Conservation (phyloP, 257 asterid species). For the Henckelia pumila region DNA sequence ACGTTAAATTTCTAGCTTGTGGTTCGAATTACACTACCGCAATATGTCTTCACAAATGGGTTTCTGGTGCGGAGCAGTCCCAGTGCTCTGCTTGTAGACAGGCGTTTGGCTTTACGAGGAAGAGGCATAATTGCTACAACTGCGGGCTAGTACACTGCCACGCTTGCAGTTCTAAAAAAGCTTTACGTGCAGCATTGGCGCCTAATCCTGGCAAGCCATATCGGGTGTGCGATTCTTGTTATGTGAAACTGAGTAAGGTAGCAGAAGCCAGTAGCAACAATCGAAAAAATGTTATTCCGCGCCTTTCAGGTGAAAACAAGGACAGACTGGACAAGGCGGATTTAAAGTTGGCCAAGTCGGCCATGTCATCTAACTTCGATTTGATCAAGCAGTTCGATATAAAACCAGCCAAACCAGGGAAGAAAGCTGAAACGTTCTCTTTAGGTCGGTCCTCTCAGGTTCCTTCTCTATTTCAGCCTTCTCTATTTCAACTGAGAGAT, state of each 20-base stretch:
- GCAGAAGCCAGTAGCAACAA: conserved; percentile 64
- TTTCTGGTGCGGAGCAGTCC: conserved; percentile 90
- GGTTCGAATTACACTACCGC: conserved; percentile 88
- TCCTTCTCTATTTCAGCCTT: too few species aligned
- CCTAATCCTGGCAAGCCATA: conserved; percentile 87
- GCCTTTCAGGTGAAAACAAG: conserved; percentile 87
- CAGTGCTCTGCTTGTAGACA: conserved; percentile 93
- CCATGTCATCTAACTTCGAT: conserved; percentile 63
- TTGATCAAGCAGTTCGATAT: conserved; percentile 76
- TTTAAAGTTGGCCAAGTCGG: conserved; percentile 62
- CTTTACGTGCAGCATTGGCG: conserved; percentile 81
- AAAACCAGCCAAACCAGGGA: conserved; percentile 90
- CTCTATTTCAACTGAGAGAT: too few species aligned
- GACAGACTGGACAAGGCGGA: conserved; percentile 85
- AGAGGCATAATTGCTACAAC: conserved; percentile 89
- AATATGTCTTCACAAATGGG: conserved; percentile 91
- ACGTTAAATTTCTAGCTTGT: conserved; percentile 79
- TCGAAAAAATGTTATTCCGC: conserved; percentile 72
- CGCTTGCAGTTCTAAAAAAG: conserved; percentile 86
- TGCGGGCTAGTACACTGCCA: conserved; percentile 97
- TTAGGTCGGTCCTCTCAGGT: too few species aligned
- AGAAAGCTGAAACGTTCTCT: conserved; percentile 58
- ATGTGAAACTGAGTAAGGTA: conserved; percentile 67
- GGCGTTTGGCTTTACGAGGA: conserved; percentile 95
- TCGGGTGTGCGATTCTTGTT: conserved; percentile 93